Conservation (phyloP, 2,329 filamentous ascomycete genomes). For the Aspergillus candidus region DNA sequence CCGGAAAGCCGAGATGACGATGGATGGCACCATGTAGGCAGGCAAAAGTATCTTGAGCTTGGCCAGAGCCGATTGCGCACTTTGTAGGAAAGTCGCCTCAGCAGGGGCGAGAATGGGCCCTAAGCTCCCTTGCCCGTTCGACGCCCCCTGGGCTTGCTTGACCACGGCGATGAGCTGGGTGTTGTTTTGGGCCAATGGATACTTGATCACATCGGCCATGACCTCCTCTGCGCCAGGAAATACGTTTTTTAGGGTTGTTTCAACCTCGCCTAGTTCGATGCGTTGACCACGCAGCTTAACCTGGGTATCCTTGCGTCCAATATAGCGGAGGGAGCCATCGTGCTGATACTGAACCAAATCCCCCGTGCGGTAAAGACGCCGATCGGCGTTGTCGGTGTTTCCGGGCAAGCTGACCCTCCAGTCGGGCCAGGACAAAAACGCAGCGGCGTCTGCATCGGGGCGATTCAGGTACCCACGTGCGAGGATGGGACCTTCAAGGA, state of each 20-base stretch:
- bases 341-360: conserved; percentile 6
- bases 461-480: conserved; percentile 26
- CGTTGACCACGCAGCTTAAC: conserved; percentile 14
- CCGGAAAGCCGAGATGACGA: not conserved
- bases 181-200: no score
- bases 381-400: conserved; percentile 15
- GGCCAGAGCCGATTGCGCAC: no score
- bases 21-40: not conserved
- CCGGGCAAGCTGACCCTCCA: no score
- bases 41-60: not conserved
- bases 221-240: conserved; percentile 1
- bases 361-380: conserved; percentile 10
- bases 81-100: no score
- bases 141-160: no score
- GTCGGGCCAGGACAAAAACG: no score
- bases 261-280: conserved; percentile 12
- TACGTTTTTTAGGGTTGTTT: not conserved
- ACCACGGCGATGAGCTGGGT: no score
- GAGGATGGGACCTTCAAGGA: conserved; percentile 27
- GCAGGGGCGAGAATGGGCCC: no score
- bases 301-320: conserved; percentile 10
- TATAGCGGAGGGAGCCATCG: conserved; percentile 2
- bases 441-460: conserved; percentile 22
- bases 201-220: no score
- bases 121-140: no score